These are phyloP conservation scores for Stephania yunnanensis DNA, from an alignment of 164 flowering plant species.

Conservation along the genomic window DNA sequence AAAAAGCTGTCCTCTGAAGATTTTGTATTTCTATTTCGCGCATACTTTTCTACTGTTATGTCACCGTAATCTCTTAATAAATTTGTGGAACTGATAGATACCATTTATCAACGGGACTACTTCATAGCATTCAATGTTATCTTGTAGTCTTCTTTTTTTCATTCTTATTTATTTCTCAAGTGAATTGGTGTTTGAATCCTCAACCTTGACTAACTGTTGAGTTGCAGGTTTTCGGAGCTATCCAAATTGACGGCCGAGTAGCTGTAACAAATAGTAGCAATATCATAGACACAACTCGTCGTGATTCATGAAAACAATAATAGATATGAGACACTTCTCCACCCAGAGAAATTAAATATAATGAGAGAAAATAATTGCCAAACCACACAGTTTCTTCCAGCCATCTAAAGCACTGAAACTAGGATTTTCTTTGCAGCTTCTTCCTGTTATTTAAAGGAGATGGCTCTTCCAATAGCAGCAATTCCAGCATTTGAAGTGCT, in stretches of 20 bases:
- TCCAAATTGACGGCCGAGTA: too few species aligned
- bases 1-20: too few species aligned
- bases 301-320: not conserved
- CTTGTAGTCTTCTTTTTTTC: not conserved
- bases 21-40: not conserved
- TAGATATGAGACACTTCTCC: not conserved
- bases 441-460: slow-evolving; percentile 16
- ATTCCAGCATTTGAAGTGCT: slow-evolving; percentile 22
- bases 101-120: not conserved
- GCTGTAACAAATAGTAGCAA: not conserved
- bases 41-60: not conserved
- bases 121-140: not conserved
- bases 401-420: too few species aligned
- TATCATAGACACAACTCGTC: not conserved
- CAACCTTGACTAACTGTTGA: not conserved
- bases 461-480: slow-evolving; percentile 17
- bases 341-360: not conserved
- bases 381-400: too few species aligned
- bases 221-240: not conserved
- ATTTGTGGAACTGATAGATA: not conserved
- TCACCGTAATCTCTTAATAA: not conserved
- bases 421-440: too few species aligned
- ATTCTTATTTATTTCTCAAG: not conserved
- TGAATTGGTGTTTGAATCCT: not conserved
- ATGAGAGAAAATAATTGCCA: not conserved